Evolutionary conservation across 345 rosid genomes (phyloP).

Genomic region (Lepidium aucheri): DNA sequence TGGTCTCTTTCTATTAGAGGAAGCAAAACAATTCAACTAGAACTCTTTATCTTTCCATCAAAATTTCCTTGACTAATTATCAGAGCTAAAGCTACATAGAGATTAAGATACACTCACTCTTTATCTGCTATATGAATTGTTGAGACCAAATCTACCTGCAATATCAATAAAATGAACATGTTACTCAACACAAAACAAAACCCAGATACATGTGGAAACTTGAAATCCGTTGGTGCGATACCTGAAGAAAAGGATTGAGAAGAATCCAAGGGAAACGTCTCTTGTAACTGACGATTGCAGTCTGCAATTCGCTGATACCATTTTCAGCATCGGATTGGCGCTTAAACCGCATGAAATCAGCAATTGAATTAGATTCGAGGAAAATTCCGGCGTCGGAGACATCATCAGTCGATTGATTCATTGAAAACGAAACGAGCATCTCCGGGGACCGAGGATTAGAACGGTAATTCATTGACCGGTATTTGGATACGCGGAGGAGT

Average conservation of each 20-base stretch:
- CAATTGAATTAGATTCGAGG: constrained; percentile 50
- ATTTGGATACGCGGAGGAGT: constrained; percentile 12
- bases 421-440: constrained; percentile 23
- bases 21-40: not conserved
- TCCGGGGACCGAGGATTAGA: constrained; percentile 18
- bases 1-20: not conserved
- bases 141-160: constrained; percentile 91
- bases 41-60: not conserved
- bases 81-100: not conserved
- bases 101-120: constrained; percentile 41
- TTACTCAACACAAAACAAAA: too few relatives aligned
- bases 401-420: constrained; percentile 32
- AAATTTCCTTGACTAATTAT: not conserved
- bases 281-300: constrained; percentile 70
- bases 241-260: constrained; percentile 75
- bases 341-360: constrained; percentile 79
- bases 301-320: constrained; percentile 58
- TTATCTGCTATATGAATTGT: constrained; percentile 90
- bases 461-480: not conserved
- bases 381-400: constrained; percentile 45
- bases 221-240: not conserved
- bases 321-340: constrained; percentile 24
- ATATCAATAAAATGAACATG: not conserved
- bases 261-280: constrained; percentile 82
- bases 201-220: too few relatives aligned